Conservation (phyloP, 495 filamentous ascomycete species). For the Neurospora pannonica region DNA sequence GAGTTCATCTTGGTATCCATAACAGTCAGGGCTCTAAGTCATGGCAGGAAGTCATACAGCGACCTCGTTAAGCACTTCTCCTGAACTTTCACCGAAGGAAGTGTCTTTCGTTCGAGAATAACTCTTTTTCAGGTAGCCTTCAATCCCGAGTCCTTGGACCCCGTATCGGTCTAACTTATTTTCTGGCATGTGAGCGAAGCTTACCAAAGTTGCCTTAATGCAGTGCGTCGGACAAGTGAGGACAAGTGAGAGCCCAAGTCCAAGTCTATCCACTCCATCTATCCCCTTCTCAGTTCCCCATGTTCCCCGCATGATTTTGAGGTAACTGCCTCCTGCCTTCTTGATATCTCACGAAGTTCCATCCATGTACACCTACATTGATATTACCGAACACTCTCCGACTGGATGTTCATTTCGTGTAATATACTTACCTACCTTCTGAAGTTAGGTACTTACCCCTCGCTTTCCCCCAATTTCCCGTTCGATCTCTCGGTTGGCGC, state of each 20-base stretch:
- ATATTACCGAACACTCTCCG: not conserved
- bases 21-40: too few species aligned
- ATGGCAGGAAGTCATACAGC: too few species aligned
- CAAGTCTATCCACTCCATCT: not conserved
- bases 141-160: not conserved
- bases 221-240: not conserved
- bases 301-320: not conserved
- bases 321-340: not conserved
- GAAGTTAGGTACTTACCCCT: not conserved
- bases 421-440: not conserved
- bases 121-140: not conserved
- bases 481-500: not conserved
- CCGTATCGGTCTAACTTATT: not conserved
- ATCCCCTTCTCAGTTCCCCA: not conserved
- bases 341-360: not conserved
- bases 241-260: not conserved
- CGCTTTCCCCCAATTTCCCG: not conserved
- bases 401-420: not conserved
- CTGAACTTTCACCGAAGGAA: not conserved
- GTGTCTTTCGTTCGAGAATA: not conserved
- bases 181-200: not conserved
- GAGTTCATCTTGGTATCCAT: too few species aligned
- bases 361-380: not conserved
- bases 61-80: too few species aligned
- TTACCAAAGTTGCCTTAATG: not conserved